Base-by-base conservation (phyloP, 352 stramenopile species). In the Peronosclerospora sorghi region DNA sequence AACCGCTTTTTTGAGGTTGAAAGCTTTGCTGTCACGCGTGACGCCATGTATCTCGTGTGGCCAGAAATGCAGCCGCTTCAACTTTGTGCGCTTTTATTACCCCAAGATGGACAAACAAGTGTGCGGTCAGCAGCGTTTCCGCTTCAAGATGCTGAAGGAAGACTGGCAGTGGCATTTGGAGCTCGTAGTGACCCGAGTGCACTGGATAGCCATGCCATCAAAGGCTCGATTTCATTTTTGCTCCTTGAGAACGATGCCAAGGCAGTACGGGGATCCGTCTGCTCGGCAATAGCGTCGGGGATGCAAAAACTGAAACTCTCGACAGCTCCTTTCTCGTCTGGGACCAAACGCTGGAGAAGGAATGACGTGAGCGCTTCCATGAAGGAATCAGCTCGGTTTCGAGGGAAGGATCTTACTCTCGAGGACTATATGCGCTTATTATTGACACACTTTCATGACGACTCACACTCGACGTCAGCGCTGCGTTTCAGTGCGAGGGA, bases 21-120 rank as follows among this genome's bases (percentile, higher is more conserved):
- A 32, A 81, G 65, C 12, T 64, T 82, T 21, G 27, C 56, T 2
- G 77, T 89, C 48, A 83, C 74, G 19, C 61, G 56, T 19, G 59
- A 53, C 9, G 69, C 73, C 2, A 62, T 89, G 38, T 89, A 86
- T 28, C 51, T 89, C 7, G 73, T 86, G 27, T 89, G 76, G 76
- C 58, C 65, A 10, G 47, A 64, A 10, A 70, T 63, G 23, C 47
- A 70, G 24, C 76, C 69, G 10, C 53, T 83, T 15, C 71, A 85
- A 39, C 70, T 89, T 43, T 59, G 56, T n/a, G 64, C 76, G 2
- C 76, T 88, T 35, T 49, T 83, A 26, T 43, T 88, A 27, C 76
- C 73, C 2, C 59, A 63, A 21, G 35, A 43, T n/a, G 58, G 58
- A 1, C 62, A 86, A 21, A 70, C 57, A 18, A 78, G 50, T 41